phyloP scores from a whole-genome alignment of 306 rosid species.

The Senna tora region DNA sequence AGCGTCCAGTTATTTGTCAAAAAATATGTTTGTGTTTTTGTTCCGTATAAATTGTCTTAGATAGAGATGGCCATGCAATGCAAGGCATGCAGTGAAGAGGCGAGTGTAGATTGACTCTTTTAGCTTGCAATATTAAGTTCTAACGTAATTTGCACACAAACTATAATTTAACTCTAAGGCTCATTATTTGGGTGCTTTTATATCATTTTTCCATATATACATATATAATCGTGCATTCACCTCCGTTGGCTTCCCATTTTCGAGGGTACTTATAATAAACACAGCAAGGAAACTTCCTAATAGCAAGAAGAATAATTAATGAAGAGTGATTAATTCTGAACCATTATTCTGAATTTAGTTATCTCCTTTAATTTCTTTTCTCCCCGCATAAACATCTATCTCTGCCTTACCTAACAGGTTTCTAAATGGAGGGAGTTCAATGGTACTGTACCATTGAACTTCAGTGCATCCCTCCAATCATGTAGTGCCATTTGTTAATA shows the following conservation, averaged over 20 bases:
- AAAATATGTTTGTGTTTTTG: background rate
- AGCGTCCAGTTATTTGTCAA: background rate
- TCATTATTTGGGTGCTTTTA: background rate
- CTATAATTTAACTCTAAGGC: background rate
- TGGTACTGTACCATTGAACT: too few species aligned
- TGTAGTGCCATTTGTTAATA: too few species aligned
- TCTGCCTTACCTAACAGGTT: background rate
- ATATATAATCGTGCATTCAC: too few species aligned
- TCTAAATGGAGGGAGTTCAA: too few species aligned
- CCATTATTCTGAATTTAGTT: background rate
- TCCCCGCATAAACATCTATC: background rate
- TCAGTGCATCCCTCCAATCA: too few species aligned
- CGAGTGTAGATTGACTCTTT: background rate
- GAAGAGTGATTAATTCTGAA: background rate
- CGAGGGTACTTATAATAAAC: background rate
- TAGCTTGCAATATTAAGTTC: background rate
- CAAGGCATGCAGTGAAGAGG: background rate
- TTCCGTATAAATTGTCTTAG: background rate
- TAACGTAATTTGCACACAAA: slow-evolving; percentile 3
- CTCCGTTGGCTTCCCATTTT: slow-evolving; percentile 1
- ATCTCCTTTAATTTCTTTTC: too few species aligned
- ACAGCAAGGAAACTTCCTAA: background rate
- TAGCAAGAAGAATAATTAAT: background rate
- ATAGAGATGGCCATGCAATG: slow-evolving; percentile 8
- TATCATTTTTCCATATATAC: too few species aligned